Evolutionary conservation across 2,329 filamentous ascomycete genomes (phyloP), one percentile per base, ranked within the genome.

Genomic region (Talaromyces amestolkiae): DNA sequence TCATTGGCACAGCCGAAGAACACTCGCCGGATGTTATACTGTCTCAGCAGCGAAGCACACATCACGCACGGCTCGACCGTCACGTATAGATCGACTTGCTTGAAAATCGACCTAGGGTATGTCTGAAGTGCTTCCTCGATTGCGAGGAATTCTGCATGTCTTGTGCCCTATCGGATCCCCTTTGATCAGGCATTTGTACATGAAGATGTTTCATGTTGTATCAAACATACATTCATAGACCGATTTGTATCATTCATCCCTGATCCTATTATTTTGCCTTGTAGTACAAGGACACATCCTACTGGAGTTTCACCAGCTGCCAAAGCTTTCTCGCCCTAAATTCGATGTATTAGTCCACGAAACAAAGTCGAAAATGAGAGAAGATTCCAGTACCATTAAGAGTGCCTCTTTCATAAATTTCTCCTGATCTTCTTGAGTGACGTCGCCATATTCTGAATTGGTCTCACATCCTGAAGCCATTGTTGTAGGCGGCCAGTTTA

Each of bases 51-150:
- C 7, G 93, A 96, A 13, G 95, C 95, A 76, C 95, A 99, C 95
- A 99, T 99, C 80, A 99, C 92, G 77, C 95, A 99, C 4, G 95
- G 95, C 79, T 99, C 96, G 63, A 99, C 94, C 0, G 95, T 99
- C 58, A 99, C 95, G 78, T 99, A 99, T 61, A 99, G 86, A 73
- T 90, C 88, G 10, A 88, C 90, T 69, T 93, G 86, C 45, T 82
- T 83, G 70, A 98, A 83, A 68, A 94, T 86, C 13, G 84, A 85
- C 39, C 87, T 85, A 62, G 89, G 85, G 69, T 95, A 85, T 61
- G 83, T 84, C 24, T 84, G 80, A 54, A 91, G 81, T 69, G 90
- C 86, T 68, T 87, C 80, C 65, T 86, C 83, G 62, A 99, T 84
- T 58, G 93, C 95, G 79, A 98, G 89, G 74, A 98, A 96, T 77